Base-by-base conservation (phyloP, 805 yeast species). In the Candida vartiovaarae region DNA sequence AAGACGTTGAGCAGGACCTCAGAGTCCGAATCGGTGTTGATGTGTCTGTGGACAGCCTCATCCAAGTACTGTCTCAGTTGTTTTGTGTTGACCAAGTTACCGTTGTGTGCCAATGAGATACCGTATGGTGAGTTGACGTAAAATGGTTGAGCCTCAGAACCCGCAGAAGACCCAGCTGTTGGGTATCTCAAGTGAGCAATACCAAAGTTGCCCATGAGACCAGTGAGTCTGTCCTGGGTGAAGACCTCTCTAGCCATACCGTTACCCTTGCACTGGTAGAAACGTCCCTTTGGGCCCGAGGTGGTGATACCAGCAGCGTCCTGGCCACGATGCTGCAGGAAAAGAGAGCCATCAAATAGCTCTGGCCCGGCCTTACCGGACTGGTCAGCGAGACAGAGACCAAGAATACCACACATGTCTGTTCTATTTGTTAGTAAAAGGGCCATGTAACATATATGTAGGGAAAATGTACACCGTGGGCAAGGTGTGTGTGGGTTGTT, bases 281-380 rank as follows among this genome's bases (percentile, higher is more conserved):
- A 76, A 47, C 99, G 76, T 51, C 98, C 99, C 49, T 91, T 80
- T 37, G 84, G 72, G 43, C 96, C 98, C 63, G 96, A 88, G 6
- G 99, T 93, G 25, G 88, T 93, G 43, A 93, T 91, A 51, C 99
- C 99, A n/a, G 97, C 96, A 8, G 99, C 99, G 64, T 93, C 99
- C 69, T 93, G 99, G 38, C 99, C 99, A 61, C 99, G 78, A 62
- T 93, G 99, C 63, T 93, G 99, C 49, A 93, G 71, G 63, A 84
- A 91, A 68, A 89, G 78, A 50, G 91, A 83, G 6, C 96, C 96
- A 62, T 93, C 99, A 44, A 88, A 81, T 37, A 93, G 72, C 59
- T 90, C 98, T 5, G 95, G 80, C 9, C 96, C 95, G 39, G 85
- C 96, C 45, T 76, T 74, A 39, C 72, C 73, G 25, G 71, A 63